A percentile compares a stretch with the other conserved stretches of the same genome.
Evolutionary conservation across 169 alveolate genomes (phyloP).

Genomic region (Eimeria zaria): DNA sequence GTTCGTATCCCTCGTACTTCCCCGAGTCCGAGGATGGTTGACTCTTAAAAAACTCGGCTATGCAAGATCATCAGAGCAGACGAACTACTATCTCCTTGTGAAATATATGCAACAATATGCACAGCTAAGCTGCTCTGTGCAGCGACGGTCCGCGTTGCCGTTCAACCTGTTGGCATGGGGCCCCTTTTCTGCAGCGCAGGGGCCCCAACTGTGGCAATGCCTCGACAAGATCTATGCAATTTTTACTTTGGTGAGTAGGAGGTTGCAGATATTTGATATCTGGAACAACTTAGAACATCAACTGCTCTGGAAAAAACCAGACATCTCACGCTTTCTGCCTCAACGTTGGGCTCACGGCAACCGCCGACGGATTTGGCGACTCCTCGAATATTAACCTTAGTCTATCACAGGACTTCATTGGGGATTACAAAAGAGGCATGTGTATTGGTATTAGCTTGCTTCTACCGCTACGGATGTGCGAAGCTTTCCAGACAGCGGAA

Average conservation of each 20-base stretch:
- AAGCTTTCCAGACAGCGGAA: not conserved
- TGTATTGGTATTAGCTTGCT: not conserved
- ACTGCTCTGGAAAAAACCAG: not conserved
- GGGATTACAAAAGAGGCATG: not conserved
- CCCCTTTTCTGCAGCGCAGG: not conserved
- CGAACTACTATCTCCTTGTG: not conserved
- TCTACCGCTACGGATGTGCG: not conserved
- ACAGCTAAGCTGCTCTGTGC: not conserved
- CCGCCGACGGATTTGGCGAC: not conserved
- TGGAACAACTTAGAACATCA: not conserved
- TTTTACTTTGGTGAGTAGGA: not conserved
- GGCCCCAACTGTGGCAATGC: not conserved
- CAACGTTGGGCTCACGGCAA: not conserved
- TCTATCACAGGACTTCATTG: not conserved
- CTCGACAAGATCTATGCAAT: not conserved
- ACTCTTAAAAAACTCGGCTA: too few relatives aligned
- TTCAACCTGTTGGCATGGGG: constrained; percentile 29
- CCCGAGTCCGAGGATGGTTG: not conserved
- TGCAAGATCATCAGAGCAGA: not conserved
- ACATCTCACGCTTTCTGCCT: not conserved
- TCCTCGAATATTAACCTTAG: not conserved
- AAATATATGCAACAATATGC: not conserved
- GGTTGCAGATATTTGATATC: not conserved
- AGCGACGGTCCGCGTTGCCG: not conserved
- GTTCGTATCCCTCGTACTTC: not conserved